Evolutionary conservation across 805 yeast genomes (phyloP).

Genomic region (Candida saitoana): DNA sequence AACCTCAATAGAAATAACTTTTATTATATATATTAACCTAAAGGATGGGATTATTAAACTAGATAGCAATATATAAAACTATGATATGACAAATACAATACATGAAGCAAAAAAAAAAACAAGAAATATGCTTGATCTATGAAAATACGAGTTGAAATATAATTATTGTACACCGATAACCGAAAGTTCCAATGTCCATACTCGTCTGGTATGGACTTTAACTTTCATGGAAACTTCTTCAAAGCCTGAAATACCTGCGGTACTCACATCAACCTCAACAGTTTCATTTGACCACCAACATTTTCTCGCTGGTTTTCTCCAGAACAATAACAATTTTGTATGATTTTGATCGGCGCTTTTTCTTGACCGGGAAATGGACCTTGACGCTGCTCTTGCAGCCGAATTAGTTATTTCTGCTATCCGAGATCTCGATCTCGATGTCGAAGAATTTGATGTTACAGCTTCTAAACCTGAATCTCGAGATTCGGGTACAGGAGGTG

Average conservation of each 20-base stretch:
- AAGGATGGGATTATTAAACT: background rate
- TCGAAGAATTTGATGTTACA: slow-evolving; percentile 39
- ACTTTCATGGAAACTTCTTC: slow-evolving; percentile 32
- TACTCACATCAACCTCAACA: slow-evolving; percentile 41
- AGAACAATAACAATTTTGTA: slow-evolving; percentile 74
- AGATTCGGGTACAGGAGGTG: slow-evolving; percentile 38
- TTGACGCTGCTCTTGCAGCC: slow-evolving; percentile 52
- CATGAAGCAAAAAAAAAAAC: background rate
- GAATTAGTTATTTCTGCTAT: slow-evolving; percentile 56
- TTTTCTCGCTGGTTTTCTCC: slow-evolving; percentile 98
- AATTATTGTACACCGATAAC: slow-evolving; percentile 74
- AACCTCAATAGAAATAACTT: background rate
- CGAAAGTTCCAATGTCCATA: slow-evolving; percentile 93
- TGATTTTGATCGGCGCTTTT: slow-evolving; percentile 36
- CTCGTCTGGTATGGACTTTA: slow-evolving; percentile 82
- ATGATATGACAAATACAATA: background rate
- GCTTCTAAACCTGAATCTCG: slow-evolving; percentile 36
- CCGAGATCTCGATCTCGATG: slow-evolving; percentile 41
- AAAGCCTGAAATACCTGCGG: slow-evolving; percentile 15
- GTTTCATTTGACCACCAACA: slow-evolving; percentile 92
- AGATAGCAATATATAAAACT: background rate
- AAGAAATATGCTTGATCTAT: background rate
- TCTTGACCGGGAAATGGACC: slow-evolving; percentile 53
- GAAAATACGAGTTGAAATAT: no score
- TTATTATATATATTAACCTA: background rate